A percentile compares a stretch with the other conserved stretches of the same genome.
These are phyloP conservation scores for Chalciporus chontae DNA, from an alignment of 768 basidiomycete species.

Conservation along the genomic window DNA sequence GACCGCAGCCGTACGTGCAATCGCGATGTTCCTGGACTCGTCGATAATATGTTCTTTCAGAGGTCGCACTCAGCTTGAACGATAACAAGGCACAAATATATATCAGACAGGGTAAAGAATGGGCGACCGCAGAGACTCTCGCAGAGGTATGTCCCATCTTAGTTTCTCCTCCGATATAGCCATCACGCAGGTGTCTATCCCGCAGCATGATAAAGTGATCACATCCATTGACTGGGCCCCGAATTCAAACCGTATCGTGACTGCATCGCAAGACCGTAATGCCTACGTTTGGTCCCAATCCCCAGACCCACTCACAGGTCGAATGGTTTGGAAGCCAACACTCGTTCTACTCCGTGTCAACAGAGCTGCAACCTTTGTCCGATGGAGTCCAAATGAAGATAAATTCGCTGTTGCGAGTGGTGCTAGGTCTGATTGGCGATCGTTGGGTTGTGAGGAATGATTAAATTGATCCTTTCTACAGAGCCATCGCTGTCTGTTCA, in stretches of 20 bases:
- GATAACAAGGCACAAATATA: conserved; percentile 86
- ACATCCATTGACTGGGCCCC: conserved; percentile 99
- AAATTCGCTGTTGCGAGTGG: conserved; percentile 99
- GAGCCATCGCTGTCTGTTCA: conserved; percentile 93
- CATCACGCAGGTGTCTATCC: not conserved
- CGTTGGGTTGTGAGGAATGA: not conserved
- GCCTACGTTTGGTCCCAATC: conserved; percentile 97
- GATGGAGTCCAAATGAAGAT: conserved; percentile 97
- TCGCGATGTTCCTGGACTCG: not conserved
- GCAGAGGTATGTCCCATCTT: conserved; percentile 59
- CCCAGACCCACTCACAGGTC: conserved; percentile 68
- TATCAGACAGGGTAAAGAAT: conserved; percentile 59
- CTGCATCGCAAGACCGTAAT: conserved; percentile 97
- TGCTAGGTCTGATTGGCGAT: conserved; percentile 56
- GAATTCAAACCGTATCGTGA: conserved; percentile 94
- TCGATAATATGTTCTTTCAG: conserved; percentile 39
- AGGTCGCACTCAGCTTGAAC: conserved; percentile 89
- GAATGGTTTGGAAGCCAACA: conserved; percentile 86
- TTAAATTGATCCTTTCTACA: conserved; percentile 24
- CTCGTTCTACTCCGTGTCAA: conserved; percentile 95
- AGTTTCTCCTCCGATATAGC: not conserved
- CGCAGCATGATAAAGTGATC: conserved; percentile 93
- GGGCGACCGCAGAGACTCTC: conserved; percentile 71
- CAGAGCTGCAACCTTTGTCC: conserved; percentile 89
- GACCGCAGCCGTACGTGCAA: conserved; percentile 74